A percentile compares a stretch with the other conserved stretches of the same genome.
These are phyloP conservation scores for Macrophomina tecta DNA, from an alignment of 2,329 filamentous ascomycete species.

Conservation along the genomic window DNA sequence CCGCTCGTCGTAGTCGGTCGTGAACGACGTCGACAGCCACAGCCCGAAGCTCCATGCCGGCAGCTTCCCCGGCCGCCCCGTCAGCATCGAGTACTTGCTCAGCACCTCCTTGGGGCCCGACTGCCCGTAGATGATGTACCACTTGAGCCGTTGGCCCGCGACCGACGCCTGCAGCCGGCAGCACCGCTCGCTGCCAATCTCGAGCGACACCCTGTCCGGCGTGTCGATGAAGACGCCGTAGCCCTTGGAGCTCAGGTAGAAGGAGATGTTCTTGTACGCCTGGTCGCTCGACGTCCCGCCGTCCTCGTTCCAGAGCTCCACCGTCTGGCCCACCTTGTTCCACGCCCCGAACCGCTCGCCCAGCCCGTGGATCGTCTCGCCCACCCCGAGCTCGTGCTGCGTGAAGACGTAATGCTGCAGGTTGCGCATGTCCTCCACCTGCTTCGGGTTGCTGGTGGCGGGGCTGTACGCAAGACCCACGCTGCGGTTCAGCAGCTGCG, in stretches of 20 bases:
- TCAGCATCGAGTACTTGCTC: constrained; percentile 69
- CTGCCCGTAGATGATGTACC: constrained; percentile 74
- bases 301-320: constrained; percentile 68
- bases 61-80: constrained; percentile 67
- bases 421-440: constrained; percentile 57
- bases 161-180: constrained; percentile 73
- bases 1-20: constrained; percentile 72
- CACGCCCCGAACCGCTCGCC: constrained; percentile 79
- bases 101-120: constrained; percentile 72
- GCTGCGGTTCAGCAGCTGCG: constrained; percentile 61
- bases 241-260: constrained; percentile 73
- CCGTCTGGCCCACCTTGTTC: constrained; percentile 75
- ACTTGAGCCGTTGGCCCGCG: constrained; percentile 72
- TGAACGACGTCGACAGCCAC: constrained; percentile 79
- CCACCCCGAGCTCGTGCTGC: constrained; percentile 54
- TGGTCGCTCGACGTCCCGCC: constrained; percentile 72
- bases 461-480: constrained; percentile 65
- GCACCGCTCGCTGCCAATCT: constrained; percentile 76
- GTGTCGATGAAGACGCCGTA: constrained; percentile 80
- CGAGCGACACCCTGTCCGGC: constrained; percentile 71
- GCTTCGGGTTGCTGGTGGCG: constrained; percentile 58
- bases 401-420: constrained; percentile 53
- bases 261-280: constrained; percentile 74
- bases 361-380: constrained; percentile 74
- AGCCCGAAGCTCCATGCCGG: constrained; percentile 78